These are phyloP conservation scores for Tripterygium wilfordii DNA, from an alignment of 177 flowering plant genomes.

Conservation along the genomic window DNA sequence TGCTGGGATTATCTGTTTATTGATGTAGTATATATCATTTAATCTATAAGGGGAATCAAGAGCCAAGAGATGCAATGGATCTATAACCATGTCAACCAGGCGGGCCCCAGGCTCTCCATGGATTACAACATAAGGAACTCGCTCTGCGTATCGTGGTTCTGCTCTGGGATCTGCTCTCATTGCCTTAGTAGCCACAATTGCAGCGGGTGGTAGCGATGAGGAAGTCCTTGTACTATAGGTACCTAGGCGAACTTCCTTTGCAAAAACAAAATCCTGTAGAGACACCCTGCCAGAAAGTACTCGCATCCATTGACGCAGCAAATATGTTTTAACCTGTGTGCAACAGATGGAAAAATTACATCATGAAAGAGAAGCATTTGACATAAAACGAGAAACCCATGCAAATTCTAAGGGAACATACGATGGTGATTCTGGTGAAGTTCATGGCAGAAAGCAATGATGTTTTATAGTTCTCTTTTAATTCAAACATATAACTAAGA, in stretches of 20 bases:
- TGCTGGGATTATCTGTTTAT: slow-evolving; percentile 91
- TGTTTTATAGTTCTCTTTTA: too few relatives aligned
- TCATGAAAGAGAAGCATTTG: not conserved
- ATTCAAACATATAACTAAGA: too few relatives aligned
- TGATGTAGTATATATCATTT: slow-evolving; percentile 84
- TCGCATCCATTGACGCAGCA: slow-evolving; percentile 84
- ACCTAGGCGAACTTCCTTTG: slow-evolving; percentile 96
- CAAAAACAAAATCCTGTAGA: slow-evolving; percentile 89
- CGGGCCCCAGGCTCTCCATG: slow-evolving; percentile 97
- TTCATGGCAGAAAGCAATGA: too few relatives aligned
- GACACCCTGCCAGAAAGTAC: slow-evolving; percentile 75
- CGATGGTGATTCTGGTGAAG: too few relatives aligned
- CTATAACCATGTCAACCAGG: slow-evolving; percentile 84
- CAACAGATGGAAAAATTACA: not conserved
- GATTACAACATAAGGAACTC: slow-evolving; percentile 83
- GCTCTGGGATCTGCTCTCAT: slow-evolving; percentile 91
- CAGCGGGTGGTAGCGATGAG: slow-evolving; percentile 91
- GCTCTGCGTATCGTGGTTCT: slow-evolving; percentile 92
- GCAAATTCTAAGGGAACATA: not conserved
- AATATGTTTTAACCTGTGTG: slow-evolving; percentile 62
- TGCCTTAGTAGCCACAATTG: slow-evolving; percentile 89
- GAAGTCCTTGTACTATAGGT: slow-evolving; percentile 63
- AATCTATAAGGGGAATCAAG: slow-evolving; percentile 72
- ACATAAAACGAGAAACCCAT: not conserved
- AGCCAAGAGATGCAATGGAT: slow-evolving; percentile 73